Evolutionary conservation across 371 early-diverging fungal species (phyloP).

Genomic region (Chytridiales sp.): DNA sequence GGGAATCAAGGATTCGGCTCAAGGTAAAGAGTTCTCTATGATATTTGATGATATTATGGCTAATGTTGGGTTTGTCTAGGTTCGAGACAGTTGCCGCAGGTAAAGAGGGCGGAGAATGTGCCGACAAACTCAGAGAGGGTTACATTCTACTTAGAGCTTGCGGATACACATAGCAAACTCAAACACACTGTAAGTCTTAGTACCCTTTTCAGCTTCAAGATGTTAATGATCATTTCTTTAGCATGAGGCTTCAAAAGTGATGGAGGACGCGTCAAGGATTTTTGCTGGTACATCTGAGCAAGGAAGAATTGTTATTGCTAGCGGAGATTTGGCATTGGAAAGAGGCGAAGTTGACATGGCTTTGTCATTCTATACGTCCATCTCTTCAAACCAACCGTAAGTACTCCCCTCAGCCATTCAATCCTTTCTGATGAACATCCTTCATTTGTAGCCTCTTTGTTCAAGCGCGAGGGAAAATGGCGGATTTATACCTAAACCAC

Average conservation of each 20-base stretch:
- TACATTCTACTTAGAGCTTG: conserved; percentile 39
- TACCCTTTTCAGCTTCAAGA: neutral
- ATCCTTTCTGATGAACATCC: neutral
- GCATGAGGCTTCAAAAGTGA: conserved; percentile 37
- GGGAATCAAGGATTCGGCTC: conserved; percentile 29
- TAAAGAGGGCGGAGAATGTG: conserved; percentile 15
- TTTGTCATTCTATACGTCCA: conserved; percentile 29
- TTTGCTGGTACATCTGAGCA: conserved; percentile 40
- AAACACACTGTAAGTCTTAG: conserved; percentile 28
- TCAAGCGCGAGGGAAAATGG: conserved; percentile 41
- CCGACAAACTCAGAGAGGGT: conserved; percentile 29
- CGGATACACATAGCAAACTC: conserved; percentile 36
- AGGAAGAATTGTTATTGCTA: conserved; percentile 39
- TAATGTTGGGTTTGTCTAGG: neutral
- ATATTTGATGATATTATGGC: neutral
- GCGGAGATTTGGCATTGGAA: conserved; percentile 32
- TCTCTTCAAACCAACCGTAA: conserved; percentile 31
- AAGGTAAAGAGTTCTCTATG: conserved; percentile 14
- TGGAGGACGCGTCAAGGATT: conserved; percentile 38
- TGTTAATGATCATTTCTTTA: neutral
- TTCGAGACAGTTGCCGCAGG: conserved; percentile 8
- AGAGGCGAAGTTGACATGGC: conserved; percentile 41
- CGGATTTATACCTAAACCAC: conserved; percentile 45
- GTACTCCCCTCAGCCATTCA: neutral
- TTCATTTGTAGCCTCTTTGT: conserved; percentile 28